These are phyloP conservation scores for Corylus americana DNA, from an alignment of 306 rosid species.

Conservation along the genomic window DNA sequence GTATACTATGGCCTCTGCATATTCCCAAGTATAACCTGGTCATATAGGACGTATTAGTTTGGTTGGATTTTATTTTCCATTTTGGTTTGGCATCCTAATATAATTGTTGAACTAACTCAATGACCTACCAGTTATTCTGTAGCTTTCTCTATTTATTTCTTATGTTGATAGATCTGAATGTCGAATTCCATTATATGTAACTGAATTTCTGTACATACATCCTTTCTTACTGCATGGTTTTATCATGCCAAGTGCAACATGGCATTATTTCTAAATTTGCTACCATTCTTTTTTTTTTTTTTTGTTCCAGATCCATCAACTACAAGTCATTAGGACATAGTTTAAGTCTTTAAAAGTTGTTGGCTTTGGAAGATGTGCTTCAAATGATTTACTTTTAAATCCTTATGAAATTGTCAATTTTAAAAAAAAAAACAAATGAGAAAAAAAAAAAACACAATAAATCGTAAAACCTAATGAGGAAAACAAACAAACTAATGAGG, in stretches of 20 bases:
- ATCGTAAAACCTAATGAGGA: too few relatives aligned
- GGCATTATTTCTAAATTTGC: slow-evolving; percentile 14
- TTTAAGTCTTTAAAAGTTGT: not conserved
- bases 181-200: not conserved
- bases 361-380: slow-evolving; percentile 14
- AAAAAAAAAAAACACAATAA: too few relatives aligned
- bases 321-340: slow-evolving; percentile 5
- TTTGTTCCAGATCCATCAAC: not conserved
- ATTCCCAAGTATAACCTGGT: not conserved
- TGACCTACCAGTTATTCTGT: not conserved
- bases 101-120: slow-evolving; percentile 13
- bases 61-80: slow-evolving; percentile 10
- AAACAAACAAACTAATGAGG: too few relatives aligned
- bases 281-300: not conserved
- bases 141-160: not conserved
- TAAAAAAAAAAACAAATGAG: too few relatives aligned
- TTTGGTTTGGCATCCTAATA: not conserved
- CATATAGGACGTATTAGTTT: not conserved
- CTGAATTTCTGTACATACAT: slow-evolving; percentile 6
- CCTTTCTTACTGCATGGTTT: slow-evolving; percentile 1
- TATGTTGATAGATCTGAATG: not conserved
- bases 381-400: slow-evolving; percentile 10
- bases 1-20: slow-evolving; percentile 22
- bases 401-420: slow-evolving; percentile 28
- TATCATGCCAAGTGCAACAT: slow-evolving; percentile 7